Percentiles rank a stretch among this genome's conserved stretches.
Conservation (phyloP, 2,329 filamentous ascomycete genomes). For the Monosporascus sp. region DNA sequence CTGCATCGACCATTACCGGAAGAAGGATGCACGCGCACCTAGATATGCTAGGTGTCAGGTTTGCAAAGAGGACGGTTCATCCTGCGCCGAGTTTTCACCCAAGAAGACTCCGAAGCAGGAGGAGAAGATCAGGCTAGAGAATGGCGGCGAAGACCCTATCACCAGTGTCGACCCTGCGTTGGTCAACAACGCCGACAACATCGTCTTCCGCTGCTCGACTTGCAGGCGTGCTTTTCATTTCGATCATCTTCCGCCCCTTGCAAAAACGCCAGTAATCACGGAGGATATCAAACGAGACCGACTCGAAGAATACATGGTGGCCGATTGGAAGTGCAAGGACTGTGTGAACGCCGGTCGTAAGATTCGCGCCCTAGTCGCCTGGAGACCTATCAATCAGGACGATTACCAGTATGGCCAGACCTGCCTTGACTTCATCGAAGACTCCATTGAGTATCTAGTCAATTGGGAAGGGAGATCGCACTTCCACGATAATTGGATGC, state of each 20-base stretch:
- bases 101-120: constrained; percentile 74
- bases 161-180: constrained; percentile 55
- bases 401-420: constrained; percentile 47
- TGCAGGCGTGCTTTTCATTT: constrained; percentile 81
- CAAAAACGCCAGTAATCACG: constrained; percentile 30
- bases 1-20: constrained; percentile 65
- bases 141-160: constrained; percentile 72
- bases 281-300: constrained; percentile 53
- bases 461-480: constrained; percentile 84
- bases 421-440: constrained; percentile 57
- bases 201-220: constrained; percentile 75
- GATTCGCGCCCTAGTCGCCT: constrained; percentile 76
- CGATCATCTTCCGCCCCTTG: constrained; percentile 65
- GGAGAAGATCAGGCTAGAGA: constrained; percentile 74
- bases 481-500: constrained; percentile 78
- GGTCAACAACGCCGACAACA: constrained; percentile 68
- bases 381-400: constrained; percentile 65
- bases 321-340: constrained; percentile 74
- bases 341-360: constrained; percentile 63
- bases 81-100: constrained; percentile 70
- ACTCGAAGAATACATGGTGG: constrained; percentile 62
- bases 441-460: constrained; percentile 85
- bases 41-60: constrained; percentile 65
- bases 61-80: constrained; percentile 59
- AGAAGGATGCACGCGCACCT: constrained; percentile 66